These are phyloP conservation scores for Glonium stellatum DNA, from an alignment of 495 filamentous ascomycete genomes.

Conservation along the genomic window DNA sequence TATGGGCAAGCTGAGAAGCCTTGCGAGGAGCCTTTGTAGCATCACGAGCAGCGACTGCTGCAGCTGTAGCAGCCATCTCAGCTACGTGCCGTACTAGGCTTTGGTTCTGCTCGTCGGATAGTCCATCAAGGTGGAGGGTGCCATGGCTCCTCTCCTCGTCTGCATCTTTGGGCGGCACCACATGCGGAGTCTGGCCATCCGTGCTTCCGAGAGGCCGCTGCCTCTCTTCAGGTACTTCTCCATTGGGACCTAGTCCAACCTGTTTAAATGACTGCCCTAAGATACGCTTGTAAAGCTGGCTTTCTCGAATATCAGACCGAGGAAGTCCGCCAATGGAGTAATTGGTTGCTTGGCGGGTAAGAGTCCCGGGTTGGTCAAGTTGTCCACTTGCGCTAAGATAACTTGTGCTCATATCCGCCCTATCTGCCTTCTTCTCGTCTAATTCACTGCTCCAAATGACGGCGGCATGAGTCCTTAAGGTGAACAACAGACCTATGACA, in stretches of 20 bases:
- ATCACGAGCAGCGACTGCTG: conserved; percentile 81
- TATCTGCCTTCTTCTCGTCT: conserved; percentile 67
- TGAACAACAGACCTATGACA: conserved; percentile 92
- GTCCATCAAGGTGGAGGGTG: conserved; percentile 50
- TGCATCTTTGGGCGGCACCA: conserved; percentile 44
- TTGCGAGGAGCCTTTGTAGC: conserved; percentile 49
- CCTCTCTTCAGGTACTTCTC: conserved; percentile 11
- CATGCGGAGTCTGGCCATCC: conserved; percentile 27
- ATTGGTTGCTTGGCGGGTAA: conserved; percentile 18
- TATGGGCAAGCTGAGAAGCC: conserved; percentile 35
- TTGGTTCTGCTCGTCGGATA: conserved; percentile 73
- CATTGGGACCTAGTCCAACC: conserved; percentile 50
- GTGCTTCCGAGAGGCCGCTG: conserved; percentile 1
- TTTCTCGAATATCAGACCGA: conserved; percentile 56
- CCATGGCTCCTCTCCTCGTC: conserved; percentile 39
- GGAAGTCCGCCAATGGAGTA: conserved; percentile 14
- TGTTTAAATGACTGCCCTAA: conserved; percentile 81
- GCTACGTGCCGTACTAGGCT: conserved; percentile 73
- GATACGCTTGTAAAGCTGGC: conserved; percentile 86
- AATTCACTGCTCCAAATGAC: conserved; percentile 89
- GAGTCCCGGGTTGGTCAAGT: conserved; percentile 5
- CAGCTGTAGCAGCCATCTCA: conserved; percentile 87
- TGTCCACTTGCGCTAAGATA: conserved; percentile 11
- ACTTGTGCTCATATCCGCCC: conserved; percentile 22
- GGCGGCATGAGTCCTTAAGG: conserved; percentile 88